phyloP scores from a whole-genome alignment of 2,329 filamentous ascomycete genomes.

The Talaromyces verruculosus region DNA sequence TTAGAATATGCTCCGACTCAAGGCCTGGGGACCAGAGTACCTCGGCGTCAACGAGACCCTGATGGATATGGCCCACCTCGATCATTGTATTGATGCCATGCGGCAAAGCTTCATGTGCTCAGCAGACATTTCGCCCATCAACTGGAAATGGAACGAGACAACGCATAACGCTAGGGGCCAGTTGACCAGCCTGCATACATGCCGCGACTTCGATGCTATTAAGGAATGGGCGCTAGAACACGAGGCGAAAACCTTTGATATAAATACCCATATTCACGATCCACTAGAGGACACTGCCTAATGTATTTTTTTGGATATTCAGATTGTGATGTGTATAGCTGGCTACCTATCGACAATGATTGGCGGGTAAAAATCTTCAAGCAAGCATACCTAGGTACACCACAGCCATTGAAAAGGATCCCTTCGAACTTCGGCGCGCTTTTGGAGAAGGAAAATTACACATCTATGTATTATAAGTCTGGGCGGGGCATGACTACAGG shows the following conservation, averaged over 20 bases:
- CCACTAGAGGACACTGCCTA: neutral
- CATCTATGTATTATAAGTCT: too few species aligned
- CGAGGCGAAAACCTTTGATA: neutral
- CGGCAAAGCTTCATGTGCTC: constrained; percentile 16
- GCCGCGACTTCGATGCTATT: constrained; percentile 14
- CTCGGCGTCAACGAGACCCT: neutral
- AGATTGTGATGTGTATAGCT: too few species aligned
- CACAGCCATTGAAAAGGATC: too few species aligned
- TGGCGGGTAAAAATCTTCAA: too few species aligned
- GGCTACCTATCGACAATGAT: too few species aligned
- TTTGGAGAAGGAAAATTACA: too few species aligned
- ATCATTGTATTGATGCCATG: constrained; percentile 16
- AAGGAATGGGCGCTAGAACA: constrained; percentile 12
- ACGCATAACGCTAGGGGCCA: neutral
- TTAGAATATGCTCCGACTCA: constrained; percentile 14
- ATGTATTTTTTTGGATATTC: too few species aligned
- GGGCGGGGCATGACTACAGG: too few species aligned
- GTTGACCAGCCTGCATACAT: constrained; percentile 1
- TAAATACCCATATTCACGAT: neutral
- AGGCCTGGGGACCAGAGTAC: constrained; percentile 11
- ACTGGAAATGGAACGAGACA: constrained; percentile 6
- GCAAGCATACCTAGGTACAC: too few species aligned
- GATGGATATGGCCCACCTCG: constrained; percentile 9
- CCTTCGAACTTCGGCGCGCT: too few species aligned
- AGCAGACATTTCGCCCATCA: constrained; percentile 6